Percentiles rank a stretch among this genome's conserved stretches.
These are phyloP conservation scores for Pseudocercospora crystallina DNA, from an alignment of 2,329 filamentous ascomycete genomes.

Conservation along the genomic window DNA sequence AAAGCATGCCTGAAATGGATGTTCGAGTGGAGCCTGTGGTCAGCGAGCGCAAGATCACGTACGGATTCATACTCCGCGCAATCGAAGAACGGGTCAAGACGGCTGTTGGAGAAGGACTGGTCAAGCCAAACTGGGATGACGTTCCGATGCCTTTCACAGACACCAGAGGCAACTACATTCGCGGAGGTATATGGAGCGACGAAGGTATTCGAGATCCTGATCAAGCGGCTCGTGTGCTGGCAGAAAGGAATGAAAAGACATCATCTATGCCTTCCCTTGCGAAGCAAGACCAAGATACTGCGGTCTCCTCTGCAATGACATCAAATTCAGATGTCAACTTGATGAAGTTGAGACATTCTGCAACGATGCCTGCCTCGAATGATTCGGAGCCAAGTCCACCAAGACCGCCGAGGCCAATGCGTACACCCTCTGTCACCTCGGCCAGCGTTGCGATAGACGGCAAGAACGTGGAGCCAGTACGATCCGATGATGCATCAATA, in stretches of 20 bases:
- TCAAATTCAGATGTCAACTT: slow-evolving; percentile 22
- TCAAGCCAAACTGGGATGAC: slow-evolving; percentile 95
- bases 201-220: slow-evolving; percentile 35
- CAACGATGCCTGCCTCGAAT: slow-evolving; percentile 16
- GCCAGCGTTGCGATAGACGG: slow-evolving; percentile 31
- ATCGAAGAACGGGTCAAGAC: slow-evolving; percentile 96
- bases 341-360: slow-evolving; percentile 10
- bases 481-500: slow-evolving; percentile 22
- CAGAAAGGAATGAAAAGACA: slow-evolving; percentile 25
- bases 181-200: slow-evolving; percentile 77
- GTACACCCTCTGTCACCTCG: slow-evolving; percentile 32
- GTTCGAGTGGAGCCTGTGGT: slow-evolving; percentile 95
- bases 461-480: slow-evolving; percentile 29
- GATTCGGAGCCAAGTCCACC: slow-evolving; percentile 5
- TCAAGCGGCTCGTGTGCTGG: slow-evolving; percentile 7
- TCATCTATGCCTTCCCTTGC: slow-evolving; percentile 26
- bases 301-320: slow-evolving; percentile 20
- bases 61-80: slow-evolving; percentile 83
- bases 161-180: slow-evolving; percentile 72
- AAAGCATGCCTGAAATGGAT: slow-evolving; percentile 89
- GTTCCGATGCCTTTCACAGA: slow-evolving; percentile 72
- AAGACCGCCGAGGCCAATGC: slow-evolving; percentile 23
- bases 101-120: slow-evolving; percentile 86
- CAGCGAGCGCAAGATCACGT: slow-evolving; percentile 92
- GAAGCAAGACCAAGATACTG: slow-evolving; percentile 9